Percentiles rank a stretch among this genome's conserved stretches.
Evolutionary conservation across 192 early-diverging fungal species (phyloP).

Genomic region (Allomyces javanicus): DNA sequence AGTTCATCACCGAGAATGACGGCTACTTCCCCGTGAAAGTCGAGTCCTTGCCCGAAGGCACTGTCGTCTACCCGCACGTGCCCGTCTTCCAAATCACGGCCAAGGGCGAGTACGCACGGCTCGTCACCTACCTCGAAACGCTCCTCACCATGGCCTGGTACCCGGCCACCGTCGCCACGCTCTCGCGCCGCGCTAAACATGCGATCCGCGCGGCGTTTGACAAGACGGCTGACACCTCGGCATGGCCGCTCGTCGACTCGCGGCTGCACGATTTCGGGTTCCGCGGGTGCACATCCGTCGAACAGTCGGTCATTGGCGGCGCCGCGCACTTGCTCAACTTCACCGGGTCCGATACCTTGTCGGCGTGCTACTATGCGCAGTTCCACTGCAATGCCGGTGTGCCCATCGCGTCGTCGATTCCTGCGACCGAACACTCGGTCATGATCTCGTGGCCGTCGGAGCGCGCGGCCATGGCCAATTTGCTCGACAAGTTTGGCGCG

Average conservation of each 20-base stretch:
- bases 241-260: constrained; percentile 7
- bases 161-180: constrained; percentile 64
- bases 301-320: constrained; percentile 74
- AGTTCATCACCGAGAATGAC: constrained; percentile 55
- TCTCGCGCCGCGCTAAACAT: constrained; percentile 44
- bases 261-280: constrained; percentile 86
- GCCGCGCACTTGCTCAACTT: constrained; percentile 68
- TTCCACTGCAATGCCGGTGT: constrained; percentile 50
- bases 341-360: constrained; percentile 58
- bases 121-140: constrained; percentile 70
- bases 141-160: constrained; percentile 73
- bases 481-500: constrained; percentile 44
- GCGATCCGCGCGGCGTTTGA: constrained; percentile 39
- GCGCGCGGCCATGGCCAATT: constrained; percentile 40
- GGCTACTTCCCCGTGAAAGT: constrained; percentile 76
- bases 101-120: constrained; percentile 39
- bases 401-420: constrained; percentile 55
- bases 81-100: constrained; percentile 70
- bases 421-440: constrained; percentile 78
- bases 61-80: constrained; percentile 56
- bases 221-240: constrained; percentile 35
- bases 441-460: constrained; percentile 60
- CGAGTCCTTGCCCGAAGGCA: constrained; percentile 58
- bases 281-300: constrained; percentile 56
- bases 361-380: constrained; percentile 60